Evolutionary conservation across 768 basidiomycete genomes (phyloP), one percentile per base, ranked within the genome.

Genomic region (Termitomyces heimii): DNA sequence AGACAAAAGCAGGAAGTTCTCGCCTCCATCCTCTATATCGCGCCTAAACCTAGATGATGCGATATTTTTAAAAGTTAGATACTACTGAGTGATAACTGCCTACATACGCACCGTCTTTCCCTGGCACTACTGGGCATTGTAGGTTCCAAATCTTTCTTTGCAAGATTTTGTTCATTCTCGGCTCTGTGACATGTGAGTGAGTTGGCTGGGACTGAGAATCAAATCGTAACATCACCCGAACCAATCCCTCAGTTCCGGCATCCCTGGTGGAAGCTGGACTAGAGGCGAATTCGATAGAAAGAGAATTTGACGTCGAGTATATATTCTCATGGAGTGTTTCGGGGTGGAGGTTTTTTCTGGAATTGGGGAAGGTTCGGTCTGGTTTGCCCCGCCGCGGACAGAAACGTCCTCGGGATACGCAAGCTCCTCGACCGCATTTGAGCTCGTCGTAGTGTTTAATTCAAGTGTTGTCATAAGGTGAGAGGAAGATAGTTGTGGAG

Each of bases 201-300:
- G 61, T 54, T 59, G 53, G 32, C 64, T 56, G 58, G 57, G 58
- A 56, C 60, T 52, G 37, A 52, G 31, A 54, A 39, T 53, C 48
- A 24, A 56, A 39, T n/a, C 60, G 5, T 57, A 53, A 39, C 75
- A 83, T 58, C 68, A 94, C 92, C 92, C 92, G 72, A 93, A 94
- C 92, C 92, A 94, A 46, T 87, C 83, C 73, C 86, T 92, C 52
- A 94, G 73, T 46, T 82, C 76, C 50, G 92, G 92, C 92, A 94
- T 92, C 62, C 82, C 82, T 51, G 74, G 67, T 6, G 92, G 92
- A 26, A 77, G 74, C 59, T 80, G 76, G 26, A 94, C 87, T 40
- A 93, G 73, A 24, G 89, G 86, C n/a, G 92, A 93, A 60, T 80
- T 82, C 61, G 82, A 79, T 22, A 94, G 80, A 54, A 72, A 70